Base-by-base conservation (phyloP, 2,329 filamentous ascomycete genomes). In the Didymellaceae sp. region DNA sequence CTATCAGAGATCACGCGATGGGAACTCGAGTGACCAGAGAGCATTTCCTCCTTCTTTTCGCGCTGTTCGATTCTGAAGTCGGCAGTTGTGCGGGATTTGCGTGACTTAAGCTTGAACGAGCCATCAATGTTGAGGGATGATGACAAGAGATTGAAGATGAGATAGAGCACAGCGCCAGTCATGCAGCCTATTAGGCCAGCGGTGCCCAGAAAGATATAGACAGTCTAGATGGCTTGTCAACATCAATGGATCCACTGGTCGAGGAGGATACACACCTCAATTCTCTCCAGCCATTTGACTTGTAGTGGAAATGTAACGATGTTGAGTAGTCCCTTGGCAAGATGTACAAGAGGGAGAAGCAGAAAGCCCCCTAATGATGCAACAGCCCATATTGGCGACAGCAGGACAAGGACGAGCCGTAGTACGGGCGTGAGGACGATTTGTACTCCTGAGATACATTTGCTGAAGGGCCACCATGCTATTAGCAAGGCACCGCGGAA, bases 101-200 rank as follows among this genome's bases (percentile, higher is more conserved):
- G 38, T 7, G 52, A 55, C 11, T 55, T 41, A 11, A 55, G n/a
- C 13, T 33, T 42, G 5, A 37, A 22, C 14, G 30, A 14, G 7
- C 50, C 33, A 32, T 74, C 75, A 49, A 86, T 75, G 32, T 66
- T 62, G 26, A 81, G 65, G 2, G 79, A 59, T 1, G 82, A 77
- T 5, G 82, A 78, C 43, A 89, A 69, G 49, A 82, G 65, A 48
- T 75, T 77, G 50, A 85, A 86, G 14, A 79, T 77, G 44, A 83
- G 73, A 63, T 83, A 80, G 33, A 91, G 71, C 14, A 82, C 58
- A 41, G 85, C 70, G 42, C 88, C 89, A 21, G 85, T 76, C 9
- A 83, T 41, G 43, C 86, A 74, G n/a, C 90, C 90, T 43, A 90
- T 78, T 14, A 89, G 71, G 24, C 83, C 80, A 6, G 89, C 90